Evolutionary conservation across 2,329 filamentous ascomycete species (phyloP).

Genomic region (Bipolaris victoriae): DNA sequence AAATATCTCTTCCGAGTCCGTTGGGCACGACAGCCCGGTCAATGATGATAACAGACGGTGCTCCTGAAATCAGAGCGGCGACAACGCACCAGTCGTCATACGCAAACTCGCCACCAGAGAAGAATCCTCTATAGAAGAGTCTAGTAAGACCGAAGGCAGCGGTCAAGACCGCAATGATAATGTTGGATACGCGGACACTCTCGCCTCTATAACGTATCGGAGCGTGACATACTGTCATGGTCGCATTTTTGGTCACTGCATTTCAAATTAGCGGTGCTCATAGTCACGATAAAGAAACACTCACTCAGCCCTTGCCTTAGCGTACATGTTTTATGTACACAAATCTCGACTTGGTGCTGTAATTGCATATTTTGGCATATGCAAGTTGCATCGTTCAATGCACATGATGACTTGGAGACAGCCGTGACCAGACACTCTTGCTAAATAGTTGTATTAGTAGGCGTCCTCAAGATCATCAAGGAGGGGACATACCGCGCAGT

Average conservation of each 20-base stretch:
- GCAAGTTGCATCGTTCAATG: conserved; percentile 19
- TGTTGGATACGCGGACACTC: conserved; percentile 41
- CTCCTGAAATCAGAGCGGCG: conserved; percentile 26
- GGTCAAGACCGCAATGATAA: conserved; percentile 46
- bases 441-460: conserved; percentile 14
- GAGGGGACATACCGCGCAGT: conserved; percentile 27
- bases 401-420: conserved; percentile 18
- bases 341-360: conserved; percentile 18
- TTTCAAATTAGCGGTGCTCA: conserved; percentile 2
- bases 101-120: conserved; percentile 44
- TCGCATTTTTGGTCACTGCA: conserved; percentile 53
- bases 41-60: conserved; percentile 37
- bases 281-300: neutral
- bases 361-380: conserved; percentile 26
- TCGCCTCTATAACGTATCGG: conserved; percentile 47
- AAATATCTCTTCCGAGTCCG: conserved; percentile 61
- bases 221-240: conserved; percentile 47
- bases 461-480: neutral
- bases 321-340: conserved; percentile 24
- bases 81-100: conserved; percentile 49
- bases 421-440: conserved; percentile 22
- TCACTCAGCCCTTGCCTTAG: conserved; percentile 25
- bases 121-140: conserved; percentile 47
- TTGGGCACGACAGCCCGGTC: conserved; percentile 25
- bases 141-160: conserved; percentile 45